Base-by-base conservation (phyloP, 352 stramenopile species). In the Globisporangium apiculatum region DNA sequence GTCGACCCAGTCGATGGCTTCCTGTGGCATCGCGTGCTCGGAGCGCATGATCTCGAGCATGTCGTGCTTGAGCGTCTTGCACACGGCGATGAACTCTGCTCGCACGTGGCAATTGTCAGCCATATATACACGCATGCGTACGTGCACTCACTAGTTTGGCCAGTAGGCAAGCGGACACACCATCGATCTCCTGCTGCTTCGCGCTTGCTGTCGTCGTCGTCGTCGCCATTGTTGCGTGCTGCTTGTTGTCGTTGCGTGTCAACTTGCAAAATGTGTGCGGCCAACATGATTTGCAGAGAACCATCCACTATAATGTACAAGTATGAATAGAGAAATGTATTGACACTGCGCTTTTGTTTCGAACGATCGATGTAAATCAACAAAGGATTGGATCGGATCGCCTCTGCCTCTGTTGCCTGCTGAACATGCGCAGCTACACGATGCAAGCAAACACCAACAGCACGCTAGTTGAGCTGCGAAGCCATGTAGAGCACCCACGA, bases 401-500 rank as follows among this genome's bases (percentile, higher is more conserved):
- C 24, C 24, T 31, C 24, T 31, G 24, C 24, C 24, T 31, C 24
- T 31, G 24, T 31, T 31, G 2, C 2, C 24, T 31, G 1, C 24
- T 31, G 24, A 31, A 31, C 24, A 31, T 31, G 24, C 24, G 24
- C 24, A 31, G 24, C 24, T 31, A 31, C 24, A 31, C 24, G 24
- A 31, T 31, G 24, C 2, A 31, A 31, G 24, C 1, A 31, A 31
- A 31, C 24, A 31, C 24, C 24, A 31, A 31, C 24, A 31, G 24
- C 24, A 31, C 24, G 24, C 36, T 31, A 48, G 56, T 55, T 61
- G 56, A 55, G 50, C 58, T 64, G 58, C 42, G 57, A 51, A 8
- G 74, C 76, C 62, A 84, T 78, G 67, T 92, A 92, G 11, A 92
- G 62, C 15, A 79, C 83, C 83, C 83, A 92, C 31, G 83, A 88